Percentiles rank a stretch among this genome's conserved stretches.
Conservation (phyloP, 1,284 basidiomycete genomes). For the Pseudozyma sp. region DNA sequence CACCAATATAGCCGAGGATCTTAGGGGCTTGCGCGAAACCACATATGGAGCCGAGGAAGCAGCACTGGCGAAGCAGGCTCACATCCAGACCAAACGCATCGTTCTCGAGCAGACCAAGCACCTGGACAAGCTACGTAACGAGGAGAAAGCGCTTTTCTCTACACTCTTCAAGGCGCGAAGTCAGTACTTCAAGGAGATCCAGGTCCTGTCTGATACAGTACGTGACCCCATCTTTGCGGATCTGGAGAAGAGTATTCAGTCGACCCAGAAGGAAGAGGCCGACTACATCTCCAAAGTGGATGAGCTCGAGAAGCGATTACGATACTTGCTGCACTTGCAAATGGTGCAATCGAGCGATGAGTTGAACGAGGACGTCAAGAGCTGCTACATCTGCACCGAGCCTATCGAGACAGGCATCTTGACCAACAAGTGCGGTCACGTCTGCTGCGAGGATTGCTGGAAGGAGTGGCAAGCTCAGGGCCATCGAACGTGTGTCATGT, state of each 20-base stretch:
- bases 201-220: slow-evolving; percentile 63
- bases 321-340: slow-evolving; percentile 60
- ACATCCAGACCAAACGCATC: slow-evolving; percentile 31
- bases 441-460: slow-evolving; percentile 64
- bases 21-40: slow-evolving; percentile 43
- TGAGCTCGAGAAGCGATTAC: slow-evolving; percentile 49
- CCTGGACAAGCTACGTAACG: slow-evolving; percentile 47
- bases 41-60: slow-evolving; percentile 35
- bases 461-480: slow-evolving; percentile 59
- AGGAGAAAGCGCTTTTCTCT: slow-evolving; percentile 42
- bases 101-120: slow-evolving; percentile 40
- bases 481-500: slow-evolving; percentile 58
- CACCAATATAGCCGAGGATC: slow-evolving; percentile 16
- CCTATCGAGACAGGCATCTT: slow-evolving; percentile 59
- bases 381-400: slow-evolving; percentile 64
- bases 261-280: slow-evolving; percentile 48
- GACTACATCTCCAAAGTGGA: slow-evolving; percentile 37
- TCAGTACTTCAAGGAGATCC: slow-evolving; percentile 64
- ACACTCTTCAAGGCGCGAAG: slow-evolving; percentile 58
- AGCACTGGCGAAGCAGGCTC: slow-evolving; percentile 25
- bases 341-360: slow-evolving; percentile 48
- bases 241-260: slow-evolving; percentile 30
- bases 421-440: slow-evolving; percentile 61
- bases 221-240: slow-evolving; percentile 49
- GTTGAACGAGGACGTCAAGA: slow-evolving; percentile 48